Evolutionary conservation across 805 yeast genomes (phyloP), one percentile per base, ranked within the genome.

Genomic region (Wickerhamiella bombiphila): DNA sequence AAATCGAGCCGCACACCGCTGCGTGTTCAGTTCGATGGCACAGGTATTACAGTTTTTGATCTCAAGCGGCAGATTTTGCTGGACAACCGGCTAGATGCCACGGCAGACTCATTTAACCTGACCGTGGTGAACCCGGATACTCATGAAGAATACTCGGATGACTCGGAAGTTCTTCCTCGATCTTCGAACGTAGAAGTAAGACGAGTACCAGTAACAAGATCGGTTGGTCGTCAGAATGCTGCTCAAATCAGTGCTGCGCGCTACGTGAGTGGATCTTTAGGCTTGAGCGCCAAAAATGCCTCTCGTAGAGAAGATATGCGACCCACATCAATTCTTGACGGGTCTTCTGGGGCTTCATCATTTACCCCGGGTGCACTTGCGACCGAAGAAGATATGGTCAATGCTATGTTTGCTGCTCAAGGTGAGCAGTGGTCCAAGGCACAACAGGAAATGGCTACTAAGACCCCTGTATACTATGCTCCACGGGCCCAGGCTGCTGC

Each of bases 11-110:
- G 75, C 51, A 75, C 71, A 30, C 76, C 80, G 21, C 74, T 80
- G 1, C 70, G 93, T 31, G 72, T 91, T 20, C 69, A 76, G 34
- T 91, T 91, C 54, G 98, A 91, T 56, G 99, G 98, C 16, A 88
- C 98, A 0, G 96, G 97, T 21, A 74, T 91, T 30, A 82, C 94
- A 2, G 94, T 86, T 1, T 91, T 88, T 60, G 99, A 91, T 53
- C 63, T 91, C 42, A 91, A 91, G 59, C 75, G 88, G 43, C 97
- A 91, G 49, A 83, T 91, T 36, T 79, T 91, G 31, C 58, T 68
- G 15, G 81, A 75, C 29, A 88, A 86, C 57, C 80, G 74, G 49
- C 64, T 91, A 13, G 83, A 86, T 4, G 76, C 75, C 42, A 93
- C 94, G 1, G 70, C 76, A 2, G 94, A 82, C 53, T 39, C 48